A percentile compares a stretch with the other conserved stretches of the same genome.
Evolutionary conservation across 139 green algal genomes (phyloP).

Genomic region (Axilococcus clingmanii): DNA sequence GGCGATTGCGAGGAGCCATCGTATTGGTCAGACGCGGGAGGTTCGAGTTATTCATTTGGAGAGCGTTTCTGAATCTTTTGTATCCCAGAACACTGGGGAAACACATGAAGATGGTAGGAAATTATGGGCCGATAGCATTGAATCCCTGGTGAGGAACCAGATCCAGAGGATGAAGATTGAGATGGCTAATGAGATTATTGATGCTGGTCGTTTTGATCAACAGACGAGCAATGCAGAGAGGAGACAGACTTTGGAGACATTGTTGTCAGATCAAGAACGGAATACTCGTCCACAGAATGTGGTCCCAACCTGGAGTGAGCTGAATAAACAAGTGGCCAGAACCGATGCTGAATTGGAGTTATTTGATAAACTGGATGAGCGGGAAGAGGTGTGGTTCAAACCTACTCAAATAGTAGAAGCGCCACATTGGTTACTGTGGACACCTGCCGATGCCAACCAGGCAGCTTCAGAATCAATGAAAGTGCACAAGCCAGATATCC

Average conservation of each 20-base stretch:
- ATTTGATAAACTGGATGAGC: constrained; percentile 34
- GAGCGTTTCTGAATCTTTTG: constrained; percentile 53
- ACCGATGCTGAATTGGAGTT: constrained; percentile 27
- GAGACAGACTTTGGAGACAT: constrained; percentile 62
- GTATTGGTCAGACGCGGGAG: constrained; percentile 95
- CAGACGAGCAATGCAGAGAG: constrained; percentile 86
- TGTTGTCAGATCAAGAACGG: constrained; percentile 67
- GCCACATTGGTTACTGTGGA: constrained; percentile 2
- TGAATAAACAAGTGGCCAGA: constrained; percentile 54
- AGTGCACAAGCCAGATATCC: neutral
- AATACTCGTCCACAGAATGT: constrained; percentile 40
- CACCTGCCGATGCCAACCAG: constrained; percentile 2
- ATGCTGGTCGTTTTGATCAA: constrained; percentile 88
- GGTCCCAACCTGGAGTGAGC: constrained; percentile 34
- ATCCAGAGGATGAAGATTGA: constrained; percentile 98
- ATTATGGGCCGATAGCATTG: constrained; percentile 79
- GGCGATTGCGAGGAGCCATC: constrained; percentile 84
- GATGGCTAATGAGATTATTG: constrained; percentile 96
- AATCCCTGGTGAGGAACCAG: constrained; percentile 88
- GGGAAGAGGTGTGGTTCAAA: constrained; percentile 14
- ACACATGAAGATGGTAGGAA: neutral
- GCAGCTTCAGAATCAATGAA: constrained; percentile 1
- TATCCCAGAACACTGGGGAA: neutral
- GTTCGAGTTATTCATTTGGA: constrained; percentile 87
- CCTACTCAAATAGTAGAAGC: constrained; percentile 1